Evolutionary conservation across 495 filamentous ascomycete species (phyloP), one percentile per base, ranked within the genome.

Genomic region (Penicillium arizonense): DNA sequence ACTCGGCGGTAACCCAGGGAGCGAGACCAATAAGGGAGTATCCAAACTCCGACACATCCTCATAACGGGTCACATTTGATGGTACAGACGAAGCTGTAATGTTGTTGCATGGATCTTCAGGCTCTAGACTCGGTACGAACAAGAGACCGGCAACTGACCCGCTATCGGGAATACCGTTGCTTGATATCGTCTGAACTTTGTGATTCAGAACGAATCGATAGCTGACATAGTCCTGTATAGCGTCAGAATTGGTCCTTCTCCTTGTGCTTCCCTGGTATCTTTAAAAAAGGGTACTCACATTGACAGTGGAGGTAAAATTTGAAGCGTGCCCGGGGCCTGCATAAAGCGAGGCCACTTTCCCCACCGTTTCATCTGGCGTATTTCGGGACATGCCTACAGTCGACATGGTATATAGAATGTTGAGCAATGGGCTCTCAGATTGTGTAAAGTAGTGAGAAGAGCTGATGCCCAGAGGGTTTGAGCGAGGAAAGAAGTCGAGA

Each of bases 1-100:
- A 97, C 18, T 80, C 68, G 2, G 68, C 71, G 38, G 75, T 86
- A 30, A 92, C 76, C 93, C 93, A 97, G n/a, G 93, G 93, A 8
- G 87, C 91, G n/a, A 96, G 69, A 16, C 84, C 92, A 36, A 96
- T 81, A n/a, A 85, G 77, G 4, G 82, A 75, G 50, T 79, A 79
- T 18, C 59, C 61, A 24, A 65, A 69, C 1, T 55, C 38, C 1
- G 87, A 85, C 3, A 96, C 80, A 60, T 94, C 82, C 44, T 75
- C 65, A 53, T 80, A 76, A 18, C 87, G 80, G 11, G 88, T 93
- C 37, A 82, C 89, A 66, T 90, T 91, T n/a, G 62, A 35, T 0
- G 92, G 90, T 11, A 96, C 74, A 53, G 81, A 82, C 3, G 67
- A 56, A 16, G 67, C 67, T 11, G 84, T 80, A 33, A 80, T 63